phyloP scores from a whole-genome alignment of 805 yeast genomes.

The Barnettozyma siamensis region DNA sequence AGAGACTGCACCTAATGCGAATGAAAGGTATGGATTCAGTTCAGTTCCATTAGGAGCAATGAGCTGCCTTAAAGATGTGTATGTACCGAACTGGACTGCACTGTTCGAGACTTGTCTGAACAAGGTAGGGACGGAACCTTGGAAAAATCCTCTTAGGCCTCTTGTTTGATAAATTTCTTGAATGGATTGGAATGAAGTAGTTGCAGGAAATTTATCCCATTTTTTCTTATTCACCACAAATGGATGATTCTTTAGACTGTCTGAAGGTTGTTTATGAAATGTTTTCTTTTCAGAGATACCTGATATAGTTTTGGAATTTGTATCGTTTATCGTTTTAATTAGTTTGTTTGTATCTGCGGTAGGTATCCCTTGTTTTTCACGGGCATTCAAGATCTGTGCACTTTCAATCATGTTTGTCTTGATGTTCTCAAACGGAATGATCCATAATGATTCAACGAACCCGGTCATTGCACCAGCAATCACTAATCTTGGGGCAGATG shows the following conservation, averaged over 20 bases:
- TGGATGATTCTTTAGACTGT: conserved; percentile 23
- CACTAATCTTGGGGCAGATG: conserved; percentile 74
- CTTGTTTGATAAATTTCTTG: conserved; percentile 65
- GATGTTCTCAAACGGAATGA: conserved; percentile 87
- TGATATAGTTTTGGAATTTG: no score
- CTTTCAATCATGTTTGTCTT: conserved; percentile 79
- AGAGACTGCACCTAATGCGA: conserved; percentile 51
- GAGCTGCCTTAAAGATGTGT: conserved; percentile 69
- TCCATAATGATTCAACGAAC: conserved; percentile 68
- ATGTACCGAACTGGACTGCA: conserved; percentile 78
- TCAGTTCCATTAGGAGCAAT: conserved; percentile 46
- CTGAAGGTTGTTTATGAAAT: conserved; percentile 24
- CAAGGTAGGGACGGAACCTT: conserved; percentile 80
- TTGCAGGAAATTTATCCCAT: conserved; percentile 47
- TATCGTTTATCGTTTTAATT: conserved; percentile 9
- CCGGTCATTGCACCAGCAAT: conserved; percentile 86
- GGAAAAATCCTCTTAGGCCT: conserved; percentile 73
- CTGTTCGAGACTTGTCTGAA: conserved; percentile 75
- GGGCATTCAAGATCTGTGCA: conserved; percentile 32
- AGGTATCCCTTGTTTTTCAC: conserved; percentile 10
- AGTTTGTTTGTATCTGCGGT: not conserved
- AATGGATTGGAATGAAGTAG: conserved; percentile 45
- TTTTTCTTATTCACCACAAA: conserved; percentile 28
- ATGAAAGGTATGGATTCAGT: conserved; percentile 30
- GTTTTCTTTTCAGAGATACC: conserved; percentile 20